phyloP scores from a whole-genome alignment of 2,329 filamentous ascomycete species.

The Exophiala spinifera region DNA sequence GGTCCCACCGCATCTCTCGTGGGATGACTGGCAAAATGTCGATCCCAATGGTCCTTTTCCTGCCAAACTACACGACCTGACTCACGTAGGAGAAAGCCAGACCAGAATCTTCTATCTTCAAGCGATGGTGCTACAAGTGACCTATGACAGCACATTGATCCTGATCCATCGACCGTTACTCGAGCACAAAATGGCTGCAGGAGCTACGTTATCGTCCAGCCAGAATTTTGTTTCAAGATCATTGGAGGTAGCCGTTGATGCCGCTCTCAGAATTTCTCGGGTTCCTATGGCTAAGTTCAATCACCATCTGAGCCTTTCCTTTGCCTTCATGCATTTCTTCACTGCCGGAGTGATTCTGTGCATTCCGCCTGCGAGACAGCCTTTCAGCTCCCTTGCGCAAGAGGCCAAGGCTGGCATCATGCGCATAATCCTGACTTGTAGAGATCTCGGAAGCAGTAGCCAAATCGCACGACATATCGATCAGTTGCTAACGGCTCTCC shows the following conservation, averaged over 20 bases:
- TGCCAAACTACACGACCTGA: neutral
- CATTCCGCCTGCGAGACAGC: conserved; percentile 31
- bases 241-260: conserved; percentile 26
- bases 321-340: conserved; percentile 26
- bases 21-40: neutral
- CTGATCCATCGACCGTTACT: conserved; percentile 28
- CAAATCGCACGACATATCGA: conserved; percentile 31
- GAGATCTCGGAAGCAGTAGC: conserved; percentile 25
- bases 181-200: conserved; percentile 21
- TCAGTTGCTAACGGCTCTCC: conserved; percentile 29
- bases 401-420: conserved; percentile 33
- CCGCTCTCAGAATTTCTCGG: conserved; percentile 32
- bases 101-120: conserved; percentile 13
- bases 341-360: conserved; percentile 31
- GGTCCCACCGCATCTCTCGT: conserved; percentile 1
- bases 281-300: conserved; percentile 30
- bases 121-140: conserved; percentile 25
- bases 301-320: conserved; percentile 28
- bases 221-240: conserved; percentile 7
- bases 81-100: neutral
- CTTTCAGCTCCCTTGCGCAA: conserved; percentile 30
- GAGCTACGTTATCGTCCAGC: neutral
- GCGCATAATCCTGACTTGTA: conserved; percentile 31
- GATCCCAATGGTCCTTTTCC: conserved; percentile 1
- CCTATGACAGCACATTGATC: conserved; percentile 30